Percentiles rank a stretch among this genome's conserved stretches.
These are phyloP conservation scores for Orobanche coerulescens DNA, from an alignment of 257 asterid species.

Conservation along the genomic window DNA sequence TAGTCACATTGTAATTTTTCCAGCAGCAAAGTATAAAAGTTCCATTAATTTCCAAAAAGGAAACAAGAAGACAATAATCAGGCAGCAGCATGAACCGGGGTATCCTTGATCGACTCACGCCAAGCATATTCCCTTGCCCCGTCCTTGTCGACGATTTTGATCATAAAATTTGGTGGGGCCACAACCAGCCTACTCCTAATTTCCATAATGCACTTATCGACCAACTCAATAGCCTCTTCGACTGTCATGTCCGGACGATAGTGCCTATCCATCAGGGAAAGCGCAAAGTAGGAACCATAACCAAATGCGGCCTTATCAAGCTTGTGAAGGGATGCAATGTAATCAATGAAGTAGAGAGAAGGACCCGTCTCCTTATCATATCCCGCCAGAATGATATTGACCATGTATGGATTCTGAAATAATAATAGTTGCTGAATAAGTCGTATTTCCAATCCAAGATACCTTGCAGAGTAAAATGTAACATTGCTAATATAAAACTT, in stretches of 20 bases:
- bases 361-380: conserved; percentile 91
- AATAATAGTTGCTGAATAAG: not conserved
- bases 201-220: conserved; percentile 67
- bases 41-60: not conserved
- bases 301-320: conserved; percentile 90
- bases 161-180: conserved; percentile 87
- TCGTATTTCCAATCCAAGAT: conserved; percentile 2
- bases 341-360: conserved; percentile 71
- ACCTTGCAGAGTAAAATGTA: not conserved
- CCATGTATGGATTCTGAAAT: conserved; percentile 71
- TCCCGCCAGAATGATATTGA: conserved; percentile 84
- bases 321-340: conserved; percentile 86
- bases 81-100: conserved; percentile 32
- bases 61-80: conserved; percentile 26
- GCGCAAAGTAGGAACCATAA: conserved; percentile 86
- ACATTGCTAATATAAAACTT: no score
- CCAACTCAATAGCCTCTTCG: conserved; percentile 80
- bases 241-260: conserved; percentile 75
- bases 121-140: conserved; percentile 83
- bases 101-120: conserved; percentile 67
- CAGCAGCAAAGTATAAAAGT: conserved; percentile 13
- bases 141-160: conserved; percentile 82
- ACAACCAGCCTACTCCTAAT: conserved; percentile 77
- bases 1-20: conserved; percentile 6
- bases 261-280: conserved; percentile 88